Conservation (phyloP, 2,329 filamentous ascomycete species). For the Alternaria ventricosa region DNA sequence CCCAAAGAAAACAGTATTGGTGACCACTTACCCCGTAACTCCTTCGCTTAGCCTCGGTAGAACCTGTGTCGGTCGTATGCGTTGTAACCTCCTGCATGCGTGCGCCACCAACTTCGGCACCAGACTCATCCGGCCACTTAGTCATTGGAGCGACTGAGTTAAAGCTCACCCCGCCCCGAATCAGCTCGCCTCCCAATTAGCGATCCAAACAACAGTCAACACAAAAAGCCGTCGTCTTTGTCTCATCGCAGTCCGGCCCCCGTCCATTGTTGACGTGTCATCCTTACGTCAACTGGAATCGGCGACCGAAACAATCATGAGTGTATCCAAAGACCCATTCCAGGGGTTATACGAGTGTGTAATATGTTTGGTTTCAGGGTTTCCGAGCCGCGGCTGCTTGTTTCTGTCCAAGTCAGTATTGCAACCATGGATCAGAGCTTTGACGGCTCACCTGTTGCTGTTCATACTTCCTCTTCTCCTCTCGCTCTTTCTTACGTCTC, state of each 20-base stretch:
- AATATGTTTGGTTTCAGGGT: not conserved
- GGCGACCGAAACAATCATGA: not conserved
- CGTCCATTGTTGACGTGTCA: not conserved
- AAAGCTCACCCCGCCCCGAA: no score
- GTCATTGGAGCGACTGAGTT: not conserved
- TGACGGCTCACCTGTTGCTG: no score
- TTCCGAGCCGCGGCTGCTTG: not conserved
- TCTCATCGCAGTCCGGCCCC: not conserved
- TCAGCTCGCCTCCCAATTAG: not conserved
- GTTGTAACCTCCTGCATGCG: not conserved
- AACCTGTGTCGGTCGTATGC: not conserved
- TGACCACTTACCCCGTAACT: not conserved
- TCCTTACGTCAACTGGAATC: not conserved
- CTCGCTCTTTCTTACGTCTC: not conserved
- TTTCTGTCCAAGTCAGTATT: not conserved
- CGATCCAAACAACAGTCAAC: not conserved
- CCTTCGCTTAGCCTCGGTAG: not conserved
- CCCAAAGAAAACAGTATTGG: not conserved
- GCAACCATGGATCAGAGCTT: no score
- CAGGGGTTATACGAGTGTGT: not conserved
- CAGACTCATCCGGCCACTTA: not conserved
- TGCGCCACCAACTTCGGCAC: not conserved
- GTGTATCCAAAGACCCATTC: accelerated
- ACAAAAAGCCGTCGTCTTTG: not conserved
- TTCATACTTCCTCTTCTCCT: not conserved